Evolutionary conservation across 768 basidiomycete genomes (phyloP).

Genomic region (Gloeopeniophorella convolvens): DNA sequence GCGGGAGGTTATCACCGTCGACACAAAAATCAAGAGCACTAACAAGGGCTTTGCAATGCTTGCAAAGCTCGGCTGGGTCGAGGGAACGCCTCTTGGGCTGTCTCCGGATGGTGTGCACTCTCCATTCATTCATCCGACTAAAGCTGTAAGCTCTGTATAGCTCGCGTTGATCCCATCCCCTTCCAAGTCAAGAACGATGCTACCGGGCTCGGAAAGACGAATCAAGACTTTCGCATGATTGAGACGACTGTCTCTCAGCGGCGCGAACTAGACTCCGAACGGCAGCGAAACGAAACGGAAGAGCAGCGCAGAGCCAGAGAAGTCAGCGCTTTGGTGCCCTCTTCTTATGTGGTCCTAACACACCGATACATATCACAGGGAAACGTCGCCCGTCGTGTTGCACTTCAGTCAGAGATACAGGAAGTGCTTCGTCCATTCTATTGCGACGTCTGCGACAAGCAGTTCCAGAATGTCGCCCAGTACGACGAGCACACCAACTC

Average conservation of each 20-base stretch:
- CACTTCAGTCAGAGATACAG: slow-evolving; percentile 62
- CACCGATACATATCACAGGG: slow-evolving; percentile 37
- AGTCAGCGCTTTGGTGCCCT: slow-evolving; percentile 33
- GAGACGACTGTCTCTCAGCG: slow-evolving; percentile 81
- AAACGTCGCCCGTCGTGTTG: slow-evolving; percentile 54
- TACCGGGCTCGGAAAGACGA: slow-evolving; percentile 74
- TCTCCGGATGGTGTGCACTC: slow-evolving; percentile 59
- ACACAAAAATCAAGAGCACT: slow-evolving; percentile 69
- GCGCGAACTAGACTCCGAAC: slow-evolving; percentile 73
- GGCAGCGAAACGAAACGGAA: slow-evolving; percentile 72
- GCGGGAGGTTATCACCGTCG: slow-evolving; percentile 69
- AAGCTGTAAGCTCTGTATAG: slow-evolving; percentile 32
- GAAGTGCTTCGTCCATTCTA: slow-evolving; percentile 69
- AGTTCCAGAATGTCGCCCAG: slow-evolving; percentile 79
- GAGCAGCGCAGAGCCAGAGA: slow-evolving; percentile 70
- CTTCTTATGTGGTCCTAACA: neutral
- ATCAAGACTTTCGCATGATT: slow-evolving; percentile 76
- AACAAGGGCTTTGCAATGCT: slow-evolving; percentile 82
- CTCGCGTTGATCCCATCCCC: slow-evolving; percentile 77
- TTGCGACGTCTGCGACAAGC: slow-evolving; percentile 79
- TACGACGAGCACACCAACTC: slow-evolving; percentile 90
- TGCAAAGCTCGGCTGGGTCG: slow-evolving; percentile 75
- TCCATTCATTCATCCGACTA: slow-evolving; percentile 1
- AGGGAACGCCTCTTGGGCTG: slow-evolving; percentile 70
- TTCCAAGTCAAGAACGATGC: slow-evolving; percentile 73